Conservation (phyloP, 2,329 filamentous ascomycete genomes). For the Delphinella strobiligena region DNA sequence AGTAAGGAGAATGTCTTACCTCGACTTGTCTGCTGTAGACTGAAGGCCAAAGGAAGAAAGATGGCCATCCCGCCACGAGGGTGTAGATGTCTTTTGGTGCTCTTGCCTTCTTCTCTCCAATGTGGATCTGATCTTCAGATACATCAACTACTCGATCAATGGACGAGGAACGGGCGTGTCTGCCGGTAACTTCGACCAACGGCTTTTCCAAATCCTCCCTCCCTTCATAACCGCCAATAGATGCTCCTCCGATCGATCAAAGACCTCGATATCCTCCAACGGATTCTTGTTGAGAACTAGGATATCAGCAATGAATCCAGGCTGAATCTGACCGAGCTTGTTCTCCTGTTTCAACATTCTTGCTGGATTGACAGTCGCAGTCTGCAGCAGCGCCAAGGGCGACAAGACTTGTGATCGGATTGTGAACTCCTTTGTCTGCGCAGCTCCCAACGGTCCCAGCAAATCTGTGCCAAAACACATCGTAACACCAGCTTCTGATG, state of each 20-base stretch:
- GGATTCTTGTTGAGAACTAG: slow-evolving; percentile 42
- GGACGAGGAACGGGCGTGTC: neutral
- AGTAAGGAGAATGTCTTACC: too few relatives aligned
- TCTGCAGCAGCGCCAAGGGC: slow-evolving; percentile 34
- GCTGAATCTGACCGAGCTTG: slow-evolving; percentile 38
- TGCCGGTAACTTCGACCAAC: slow-evolving; percentile 17
- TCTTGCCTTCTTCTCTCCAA: too few relatives aligned
- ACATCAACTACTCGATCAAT: neutral
- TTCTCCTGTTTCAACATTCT: slow-evolving; percentile 35
- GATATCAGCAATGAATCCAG: slow-evolving; percentile 42
- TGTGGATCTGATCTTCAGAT: too few relatives aligned
- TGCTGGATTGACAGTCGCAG: slow-evolving; percentile 42
- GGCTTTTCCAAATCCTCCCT: slow-evolving; percentile 33
- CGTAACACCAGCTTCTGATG: slow-evolving; percentile 39
- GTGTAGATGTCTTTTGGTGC: too few relatives aligned
- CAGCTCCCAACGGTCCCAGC: slow-evolving; percentile 36
- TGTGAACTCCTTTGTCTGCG: slow-evolving; percentile 40
- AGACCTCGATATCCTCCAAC: slow-evolving; percentile 40
- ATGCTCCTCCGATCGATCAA: slow-evolving; percentile 37
- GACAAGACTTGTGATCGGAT: slow-evolving; percentile 32
- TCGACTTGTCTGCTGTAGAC: too few relatives aligned
- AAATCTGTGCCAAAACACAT: slow-evolving; percentile 47
- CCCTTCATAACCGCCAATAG: slow-evolving; percentile 44
- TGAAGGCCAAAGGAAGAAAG: too few relatives aligned
- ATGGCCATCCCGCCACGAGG: too few relatives aligned